These are phyloP conservation scores for Boletus smithii DNA, from an alignment of 1,284 basidiomycete genomes.

Conservation along the genomic window DNA sequence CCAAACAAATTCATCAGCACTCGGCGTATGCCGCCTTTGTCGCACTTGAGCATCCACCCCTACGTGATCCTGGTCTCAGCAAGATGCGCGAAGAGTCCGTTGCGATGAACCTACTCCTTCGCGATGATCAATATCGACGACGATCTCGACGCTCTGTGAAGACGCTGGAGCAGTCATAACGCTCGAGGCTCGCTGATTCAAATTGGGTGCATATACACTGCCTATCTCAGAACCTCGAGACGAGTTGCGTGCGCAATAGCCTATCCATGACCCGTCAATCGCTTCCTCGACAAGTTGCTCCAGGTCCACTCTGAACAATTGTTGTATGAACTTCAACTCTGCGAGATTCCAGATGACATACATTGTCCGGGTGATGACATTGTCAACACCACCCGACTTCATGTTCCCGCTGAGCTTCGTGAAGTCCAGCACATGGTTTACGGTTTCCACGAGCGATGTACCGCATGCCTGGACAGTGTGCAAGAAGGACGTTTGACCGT, in stretches of 20 bases:
- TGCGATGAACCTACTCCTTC: conserved; percentile 48
- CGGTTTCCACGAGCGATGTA: conserved; percentile 80
- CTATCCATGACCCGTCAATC: conserved; percentile 93
- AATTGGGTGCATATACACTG: conserved; percentile 81
- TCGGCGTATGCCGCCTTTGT: conserved; percentile 89
- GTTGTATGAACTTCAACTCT: neutral
- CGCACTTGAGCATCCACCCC: conserved; percentile 89
- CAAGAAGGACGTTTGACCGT: conserved; percentile 83
- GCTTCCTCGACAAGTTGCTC: conserved; percentile 93
- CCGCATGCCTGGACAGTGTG: conserved; percentile 88
- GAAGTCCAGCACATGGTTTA: conserved; percentile 96
- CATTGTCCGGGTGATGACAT: conserved; percentile 69
- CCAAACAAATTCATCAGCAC: conserved; percentile 95
- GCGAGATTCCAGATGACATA: conserved; percentile 24
- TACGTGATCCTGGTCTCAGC: conserved; percentile 29
- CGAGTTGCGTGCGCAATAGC: conserved; percentile 78
- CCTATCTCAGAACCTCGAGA: conserved; percentile 77
- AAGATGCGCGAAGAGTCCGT: neutral
- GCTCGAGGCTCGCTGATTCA: conserved; percentile 41
- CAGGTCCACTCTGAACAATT: conserved; percentile 66
- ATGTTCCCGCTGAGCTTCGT: conserved; percentile 91
- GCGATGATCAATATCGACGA: conserved; percentile 81
- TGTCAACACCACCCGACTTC: conserved; percentile 71
- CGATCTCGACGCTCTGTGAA: conserved; percentile 72
- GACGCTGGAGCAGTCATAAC: conserved; percentile 33